Evolutionary conservation across 306 rosid genomes (phyloP).

Genomic region (Sechiopsis laciniata): DNA sequence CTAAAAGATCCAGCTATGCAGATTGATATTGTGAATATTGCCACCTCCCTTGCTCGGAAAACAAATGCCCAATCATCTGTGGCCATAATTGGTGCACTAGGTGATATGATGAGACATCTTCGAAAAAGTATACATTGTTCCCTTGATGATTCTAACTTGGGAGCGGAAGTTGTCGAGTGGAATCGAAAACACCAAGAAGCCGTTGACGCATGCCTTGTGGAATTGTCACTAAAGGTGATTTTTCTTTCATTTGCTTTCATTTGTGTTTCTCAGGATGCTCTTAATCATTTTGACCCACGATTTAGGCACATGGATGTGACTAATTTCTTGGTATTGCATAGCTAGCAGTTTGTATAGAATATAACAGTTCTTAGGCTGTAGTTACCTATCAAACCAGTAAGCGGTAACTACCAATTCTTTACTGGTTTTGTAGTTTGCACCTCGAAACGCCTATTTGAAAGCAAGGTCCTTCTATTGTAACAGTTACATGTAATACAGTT

Average conservation of each 20-base stretch:
- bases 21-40: constrained; percentile 71
- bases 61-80: constrained; percentile 70
- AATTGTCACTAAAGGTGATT: constrained; percentile 65
- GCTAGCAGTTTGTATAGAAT: not conserved
- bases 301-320: not conserved
- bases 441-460: not conserved
- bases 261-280: constrained; percentile 7
- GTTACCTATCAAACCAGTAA: not conserved
- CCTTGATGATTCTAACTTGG: constrained; percentile 52
- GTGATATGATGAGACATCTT: constrained; percentile 85
- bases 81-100: constrained; percentile 57
- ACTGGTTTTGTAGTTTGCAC: constrained; percentile 1
- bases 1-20: constrained; percentile 70
- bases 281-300: not conserved
- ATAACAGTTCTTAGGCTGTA: constrained; percentile 2
- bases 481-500: constrained; percentile 1
- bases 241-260: not conserved
- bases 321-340: not conserved
- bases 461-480: not conserved
- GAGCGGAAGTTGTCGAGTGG: constrained; percentile 48
- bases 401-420: constrained; percentile 3
- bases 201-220: constrained; percentile 83
- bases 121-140: constrained; percentile 69
- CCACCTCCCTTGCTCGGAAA: constrained; percentile 62
- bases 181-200: constrained; percentile 56